phyloP scores from a whole-genome alignment of 2,329 filamentous ascomycete species.

The Botrytis galanthina region DNA sequence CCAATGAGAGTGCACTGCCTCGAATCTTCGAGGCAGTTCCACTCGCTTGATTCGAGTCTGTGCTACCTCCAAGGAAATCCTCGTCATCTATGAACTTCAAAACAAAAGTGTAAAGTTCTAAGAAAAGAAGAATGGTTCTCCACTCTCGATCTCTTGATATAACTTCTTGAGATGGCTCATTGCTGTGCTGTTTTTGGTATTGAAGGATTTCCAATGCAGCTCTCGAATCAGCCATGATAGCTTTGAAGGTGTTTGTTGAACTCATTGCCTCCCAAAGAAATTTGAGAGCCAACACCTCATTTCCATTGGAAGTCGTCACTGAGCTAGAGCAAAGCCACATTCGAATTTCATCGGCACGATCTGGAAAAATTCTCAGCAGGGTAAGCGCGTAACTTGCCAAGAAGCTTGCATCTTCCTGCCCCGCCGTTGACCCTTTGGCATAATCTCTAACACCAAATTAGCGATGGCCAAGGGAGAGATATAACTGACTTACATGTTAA shows the following conservation, averaged over 20 bases:
- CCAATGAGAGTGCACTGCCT: conserved; percentile 66
- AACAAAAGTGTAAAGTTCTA: conserved; percentile 92
- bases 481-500: conserved; percentile 25
- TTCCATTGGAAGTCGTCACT: conserved; percentile 36
- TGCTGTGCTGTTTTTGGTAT: conserved; percentile 28
- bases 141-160: conserved; percentile 58
- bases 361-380: conserved; percentile 80
- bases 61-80: conserved; percentile 74
- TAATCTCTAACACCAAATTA: conserved; percentile 30
- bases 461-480: neutral
- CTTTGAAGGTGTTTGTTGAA: conserved; percentile 55
- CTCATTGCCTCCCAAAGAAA: conserved; percentile 78
- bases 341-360: conserved; percentile 79
- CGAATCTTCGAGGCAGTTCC: conserved; percentile 50
- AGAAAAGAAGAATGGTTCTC: conserved; percentile 83
- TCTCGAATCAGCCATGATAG: conserved; percentile 55
- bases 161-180: conserved; percentile 22
- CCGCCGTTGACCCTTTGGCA: conserved; percentile 30
- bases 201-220: conserved; percentile 53
- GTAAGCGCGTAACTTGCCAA: conserved; percentile 85
- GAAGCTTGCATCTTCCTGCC: conserved; percentile 59
- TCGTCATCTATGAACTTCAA: conserved; percentile 93
- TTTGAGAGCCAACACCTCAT: conserved; percentile 63
- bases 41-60: conserved; percentile 40
- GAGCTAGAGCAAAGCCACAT: conserved; percentile 85